Evolutionary conservation across 371 early-diverging fungal genomes (phyloP).

Genomic region (Actinomortierella ambigua): DNA sequence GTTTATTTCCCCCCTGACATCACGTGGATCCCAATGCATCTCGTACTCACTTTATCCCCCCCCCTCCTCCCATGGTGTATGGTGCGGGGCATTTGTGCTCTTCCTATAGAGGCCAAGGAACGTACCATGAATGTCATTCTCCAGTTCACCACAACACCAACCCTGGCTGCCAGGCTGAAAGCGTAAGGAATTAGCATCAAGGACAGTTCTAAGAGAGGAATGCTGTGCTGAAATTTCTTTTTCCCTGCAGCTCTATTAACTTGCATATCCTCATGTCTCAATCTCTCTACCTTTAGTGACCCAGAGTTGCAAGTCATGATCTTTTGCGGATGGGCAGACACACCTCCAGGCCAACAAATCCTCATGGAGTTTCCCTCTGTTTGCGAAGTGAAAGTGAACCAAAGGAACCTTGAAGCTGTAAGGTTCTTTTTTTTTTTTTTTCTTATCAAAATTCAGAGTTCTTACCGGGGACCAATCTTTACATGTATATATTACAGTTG

Average conservation of each 20-base stretch:
- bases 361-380: conserved; percentile 52
- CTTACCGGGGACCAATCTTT: background rate
- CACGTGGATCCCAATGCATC: no score
- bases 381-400: conserved; percentile 58
- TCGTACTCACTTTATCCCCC: no score
- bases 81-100: no score
- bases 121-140: conserved; percentile 19
- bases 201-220: no score
- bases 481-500: background rate
- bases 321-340: conserved; percentile 36
- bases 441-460: no score
- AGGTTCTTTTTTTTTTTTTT: conserved; percentile 15
- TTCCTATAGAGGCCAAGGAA: conserved; percentile 25
- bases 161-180: conserved; percentile 20
- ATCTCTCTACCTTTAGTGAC: conserved; percentile 8
- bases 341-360: conserved; percentile 10
- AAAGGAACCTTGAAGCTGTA: conserved; percentile 53
- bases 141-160: conserved; percentile 15
- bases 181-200: conserved; percentile 11
- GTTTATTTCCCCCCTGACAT: no score
- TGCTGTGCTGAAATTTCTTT: no score
- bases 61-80: no score
- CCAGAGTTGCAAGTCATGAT: conserved; percentile 25
- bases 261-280: no score
- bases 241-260: no score